These are phyloP conservation scores for Nakazawaea holstii DNA, from an alignment of 805 yeast species.

Conservation along the genomic window DNA sequence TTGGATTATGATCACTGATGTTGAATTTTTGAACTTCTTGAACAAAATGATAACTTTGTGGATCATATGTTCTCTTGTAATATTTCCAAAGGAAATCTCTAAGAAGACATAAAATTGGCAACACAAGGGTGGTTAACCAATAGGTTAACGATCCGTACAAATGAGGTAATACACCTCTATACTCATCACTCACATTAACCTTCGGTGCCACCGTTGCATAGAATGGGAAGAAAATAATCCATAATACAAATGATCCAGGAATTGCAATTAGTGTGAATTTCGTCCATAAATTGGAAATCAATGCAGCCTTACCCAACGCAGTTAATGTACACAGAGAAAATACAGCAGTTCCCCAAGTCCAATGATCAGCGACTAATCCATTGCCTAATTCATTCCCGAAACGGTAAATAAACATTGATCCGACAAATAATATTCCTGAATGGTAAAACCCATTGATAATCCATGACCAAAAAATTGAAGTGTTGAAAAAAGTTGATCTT, in stretches of 20 bases:
- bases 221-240: conserved; percentile 84
- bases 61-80: conserved; percentile 84
- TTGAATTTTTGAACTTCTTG: conserved; percentile 96
- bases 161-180: conserved; percentile 70
- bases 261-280: conserved; percentile 87
- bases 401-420: conserved; percentile 62
- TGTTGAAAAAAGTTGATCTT: conserved; percentile 81
- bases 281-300: conserved; percentile 91
- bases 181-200: conserved; percentile 77
- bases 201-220: conserved; percentile 84
- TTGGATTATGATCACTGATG: conserved; percentile 90
- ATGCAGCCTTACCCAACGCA: conserved; percentile 91
- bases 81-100: conserved; percentile 95
- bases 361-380: conserved; percentile 78
- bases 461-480: conserved; percentile 96
- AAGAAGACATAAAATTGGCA: conserved; percentile 71
- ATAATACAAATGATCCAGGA: conserved; percentile 84
- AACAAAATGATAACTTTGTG: conserved; percentile 90
- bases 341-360: conserved; percentile 93
- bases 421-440: conserved; percentile 76
- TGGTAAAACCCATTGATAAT: conserved; percentile 92
- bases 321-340: conserved; percentile 85
- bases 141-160: conserved; percentile 73
- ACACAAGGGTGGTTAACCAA: conserved; percentile 77
- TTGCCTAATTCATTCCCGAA: conserved; percentile 58